A percentile compares a stretch with the other conserved stretches of the same genome.
These are phyloP conservation scores for Fusarium nisikadoi DNA, from an alignment of 2,329 filamentous ascomycete genomes.

Conservation along the genomic window DNA sequence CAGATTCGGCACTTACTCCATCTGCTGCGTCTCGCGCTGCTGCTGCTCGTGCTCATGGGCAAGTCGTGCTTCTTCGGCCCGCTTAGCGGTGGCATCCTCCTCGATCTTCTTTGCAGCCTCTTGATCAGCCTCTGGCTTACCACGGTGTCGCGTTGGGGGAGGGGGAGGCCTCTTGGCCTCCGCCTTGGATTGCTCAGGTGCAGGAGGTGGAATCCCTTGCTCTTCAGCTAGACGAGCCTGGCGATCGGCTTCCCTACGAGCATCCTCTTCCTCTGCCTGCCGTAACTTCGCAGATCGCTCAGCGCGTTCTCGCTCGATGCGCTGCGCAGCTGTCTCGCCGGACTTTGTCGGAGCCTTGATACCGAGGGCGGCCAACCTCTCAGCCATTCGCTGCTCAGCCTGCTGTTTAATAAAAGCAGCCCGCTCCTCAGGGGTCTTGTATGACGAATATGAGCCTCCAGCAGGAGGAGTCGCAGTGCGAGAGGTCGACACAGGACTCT, in stretches of 20 bases:
- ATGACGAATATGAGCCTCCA: slow-evolving; percentile 79
- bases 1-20: slow-evolving; percentile 76
- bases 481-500: slow-evolving; percentile 64
- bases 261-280: slow-evolving; percentile 94
- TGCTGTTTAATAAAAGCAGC: slow-evolving; percentile 97
- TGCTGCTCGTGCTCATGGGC: slow-evolving; percentile 80
- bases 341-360: slow-evolving; percentile 84
- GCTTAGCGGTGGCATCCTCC: slow-evolving; percentile 65
- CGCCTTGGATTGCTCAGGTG: slow-evolving; percentile 57
- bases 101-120: slow-evolving; percentile 67
- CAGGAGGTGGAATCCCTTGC: slow-evolving; percentile 70
- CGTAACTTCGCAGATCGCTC: slow-evolving; percentile 88
- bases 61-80: slow-evolving; percentile 73
- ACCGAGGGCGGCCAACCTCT: slow-evolving; percentile 91
- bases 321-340: slow-evolving; percentile 83
- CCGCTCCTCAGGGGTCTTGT: slow-evolving; percentile 91
- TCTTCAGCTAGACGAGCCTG: slow-evolving; percentile 86
- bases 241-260: slow-evolving; percentile 85
- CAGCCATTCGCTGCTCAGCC: slow-evolving; percentile 95
- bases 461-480: slow-evolving; percentile 61
- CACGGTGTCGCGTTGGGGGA: slow-evolving; percentile 79
- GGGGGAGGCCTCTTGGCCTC: slow-evolving; percentile 76
- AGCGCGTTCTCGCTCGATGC: slow-evolving; percentile 85
- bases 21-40: slow-evolving; percentile 74
- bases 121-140: slow-evolving; percentile 68